Percentiles rank a stretch among this genome's conserved stretches.
Evolutionary conservation across 2,329 filamentous ascomycete genomes (phyloP).

Genomic region (Colletotrichum lini): DNA sequence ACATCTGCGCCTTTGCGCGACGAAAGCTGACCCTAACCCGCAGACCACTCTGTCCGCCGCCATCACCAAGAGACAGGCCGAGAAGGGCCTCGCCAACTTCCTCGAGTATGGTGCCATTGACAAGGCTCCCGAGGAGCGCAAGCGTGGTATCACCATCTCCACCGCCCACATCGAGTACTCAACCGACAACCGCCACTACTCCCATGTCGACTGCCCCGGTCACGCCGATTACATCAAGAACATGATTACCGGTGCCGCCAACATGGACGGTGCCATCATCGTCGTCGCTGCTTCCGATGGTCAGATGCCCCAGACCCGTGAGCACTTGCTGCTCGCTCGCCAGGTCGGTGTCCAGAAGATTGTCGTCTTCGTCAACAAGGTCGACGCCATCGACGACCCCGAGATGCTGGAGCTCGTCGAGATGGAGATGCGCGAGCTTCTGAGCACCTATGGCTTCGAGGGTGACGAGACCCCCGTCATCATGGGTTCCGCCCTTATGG

Average conservation of each 20-base stretch:
- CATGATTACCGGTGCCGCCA: slow-evolving; percentile 99
- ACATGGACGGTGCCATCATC: slow-evolving; percentile 99
- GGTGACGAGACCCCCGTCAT: slow-evolving; percentile 98
- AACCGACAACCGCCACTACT: slow-evolving; percentile 95
- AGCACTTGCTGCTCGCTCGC: slow-evolving; percentile 96
- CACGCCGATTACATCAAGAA: slow-evolving; percentile 99
- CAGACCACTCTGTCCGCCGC: slow-evolving; percentile 98
- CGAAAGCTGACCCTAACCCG: slow-evolving; percentile 42
- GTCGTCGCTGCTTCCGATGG: slow-evolving; percentile 98
- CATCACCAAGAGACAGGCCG: slow-evolving; percentile 97
- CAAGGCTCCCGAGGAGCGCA: slow-evolving; percentile 99
- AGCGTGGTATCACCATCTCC: slow-evolving; percentile 99
- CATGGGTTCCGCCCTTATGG: slow-evolving; percentile 96
- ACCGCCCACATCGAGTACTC: slow-evolving; percentile 99
- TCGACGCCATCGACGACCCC: slow-evolving; percentile 95
- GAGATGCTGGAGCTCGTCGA: slow-evolving; percentile 99
- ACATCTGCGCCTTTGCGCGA: not conserved
- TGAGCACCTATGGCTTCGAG: slow-evolving; percentile 94
- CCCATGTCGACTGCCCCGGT: slow-evolving; percentile 99
- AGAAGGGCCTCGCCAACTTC: slow-evolving; percentile 94
- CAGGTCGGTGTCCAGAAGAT: slow-evolving; percentile 99
- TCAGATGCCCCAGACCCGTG: slow-evolving; percentile 99
- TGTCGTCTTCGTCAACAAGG: slow-evolving; percentile 99
- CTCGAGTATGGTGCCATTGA: slow-evolving; percentile 98
- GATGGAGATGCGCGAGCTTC: slow-evolving; percentile 99